A percentile compares a stretch with the other conserved stretches of the same genome.
These are phyloP conservation scores for Rhynchospora pubera DNA, from an alignment of 176 grass and related monocot genomes.

Conservation along the genomic window DNA sequence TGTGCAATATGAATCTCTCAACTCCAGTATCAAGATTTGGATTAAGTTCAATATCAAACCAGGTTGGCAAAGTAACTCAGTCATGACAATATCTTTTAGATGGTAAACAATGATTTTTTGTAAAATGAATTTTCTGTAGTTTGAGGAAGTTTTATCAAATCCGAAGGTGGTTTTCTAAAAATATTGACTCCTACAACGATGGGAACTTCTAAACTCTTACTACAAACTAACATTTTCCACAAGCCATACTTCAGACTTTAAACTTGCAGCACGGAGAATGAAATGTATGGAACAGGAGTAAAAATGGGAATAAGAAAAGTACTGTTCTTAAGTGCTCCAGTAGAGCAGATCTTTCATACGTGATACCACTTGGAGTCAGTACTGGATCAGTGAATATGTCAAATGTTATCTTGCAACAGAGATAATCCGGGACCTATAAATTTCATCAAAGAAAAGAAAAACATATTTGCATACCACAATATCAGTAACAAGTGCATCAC, in stretches of 20 bases:
- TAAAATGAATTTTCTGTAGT: not conserved
- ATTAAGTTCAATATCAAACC: not conserved
- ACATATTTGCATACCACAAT: not conserved
- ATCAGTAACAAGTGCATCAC: not conserved
- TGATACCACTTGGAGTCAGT: conserved; percentile 82
- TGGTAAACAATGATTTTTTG: not conserved
- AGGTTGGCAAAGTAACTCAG: not conserved
- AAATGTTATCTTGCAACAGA: conserved; percentile 79
- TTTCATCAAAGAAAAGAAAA: not conserved
- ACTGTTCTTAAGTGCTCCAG: conserved; percentile 76
- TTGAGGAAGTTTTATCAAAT: not conserved
- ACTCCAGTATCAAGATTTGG: not conserved
- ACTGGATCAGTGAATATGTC: conserved; percentile 89
- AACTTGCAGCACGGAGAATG: not conserved
- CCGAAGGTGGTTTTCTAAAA: not conserved
- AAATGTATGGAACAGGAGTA: not conserved
- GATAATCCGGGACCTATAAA: conserved; percentile 65
- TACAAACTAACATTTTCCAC: not conserved
- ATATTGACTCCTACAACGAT: not conserved
- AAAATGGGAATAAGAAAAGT: not conserved
- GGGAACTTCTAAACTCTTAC: not conserved
- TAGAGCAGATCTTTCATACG: conserved; percentile 64
- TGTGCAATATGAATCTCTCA: not conserved
- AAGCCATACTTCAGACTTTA: not conserved
- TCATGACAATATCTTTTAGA: not conserved